A percentile compares a stretch with the other conserved stretches of the same genome.
These are phyloP conservation scores for Aspergillus ruber DNA, from an alignment of 2,329 filamentous ascomycete species.

Conservation along the genomic window DNA sequence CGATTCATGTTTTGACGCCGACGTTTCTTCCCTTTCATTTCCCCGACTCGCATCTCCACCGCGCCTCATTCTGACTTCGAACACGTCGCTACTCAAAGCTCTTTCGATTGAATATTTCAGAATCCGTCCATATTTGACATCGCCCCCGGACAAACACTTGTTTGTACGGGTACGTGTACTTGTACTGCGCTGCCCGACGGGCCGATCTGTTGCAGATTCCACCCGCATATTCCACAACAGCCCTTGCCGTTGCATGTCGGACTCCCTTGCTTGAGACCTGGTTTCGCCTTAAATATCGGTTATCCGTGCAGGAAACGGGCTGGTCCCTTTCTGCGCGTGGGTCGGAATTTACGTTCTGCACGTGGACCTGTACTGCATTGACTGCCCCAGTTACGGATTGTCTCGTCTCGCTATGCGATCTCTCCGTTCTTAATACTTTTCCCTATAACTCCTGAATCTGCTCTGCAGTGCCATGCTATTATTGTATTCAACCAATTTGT, in stretches of 20 bases:
- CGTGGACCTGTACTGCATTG: neutral
- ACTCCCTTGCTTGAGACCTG: neutral
- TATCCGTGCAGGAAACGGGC: neutral
- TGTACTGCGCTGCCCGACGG: neutral
- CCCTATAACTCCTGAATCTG: conserved; percentile 3
- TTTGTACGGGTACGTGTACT: neutral
- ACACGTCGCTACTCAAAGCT: no score
- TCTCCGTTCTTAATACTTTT: conserved; percentile 1
- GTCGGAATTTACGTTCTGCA: neutral
- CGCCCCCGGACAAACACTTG: neutral
- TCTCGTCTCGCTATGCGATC: conserved; percentile 1
- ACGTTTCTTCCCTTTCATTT: no score
- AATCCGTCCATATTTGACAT: no score
- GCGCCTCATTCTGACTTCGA: no score
- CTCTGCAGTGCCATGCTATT: conserved; percentile 1
- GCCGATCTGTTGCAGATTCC: neutral
- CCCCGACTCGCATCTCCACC: no score
- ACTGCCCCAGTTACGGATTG: neutral
- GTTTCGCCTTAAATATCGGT: neutral
- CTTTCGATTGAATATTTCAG: no score
- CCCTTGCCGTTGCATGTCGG: neutral
- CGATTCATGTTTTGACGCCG: neutral
- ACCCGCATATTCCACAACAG: neutral
- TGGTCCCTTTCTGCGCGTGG: no score
- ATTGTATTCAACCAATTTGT: neutral